Evolutionary conservation across 768 basidiomycete species (phyloP), one percentile per base, ranked within the genome.

Genomic region (Trametopsis cervina): DNA sequence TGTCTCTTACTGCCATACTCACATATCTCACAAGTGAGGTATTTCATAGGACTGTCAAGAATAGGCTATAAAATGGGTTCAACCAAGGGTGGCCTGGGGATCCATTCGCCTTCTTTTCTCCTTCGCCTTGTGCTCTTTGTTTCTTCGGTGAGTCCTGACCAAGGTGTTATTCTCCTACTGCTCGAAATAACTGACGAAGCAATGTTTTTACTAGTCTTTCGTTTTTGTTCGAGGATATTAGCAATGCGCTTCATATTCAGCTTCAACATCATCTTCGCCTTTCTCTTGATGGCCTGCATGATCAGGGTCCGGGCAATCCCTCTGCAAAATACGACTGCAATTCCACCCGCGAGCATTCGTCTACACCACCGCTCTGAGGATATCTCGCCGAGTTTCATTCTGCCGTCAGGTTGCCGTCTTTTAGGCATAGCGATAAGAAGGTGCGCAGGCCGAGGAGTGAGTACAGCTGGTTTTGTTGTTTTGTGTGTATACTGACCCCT

Each of bases 301-400:
- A 40, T 7, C 49, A 9, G 7, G 18, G 51, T 18, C 20, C 21
- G 11, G n/a, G 51, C 51, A n/a, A 18, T 38, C 12, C 51, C 47
- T 17, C 47, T 52, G 15, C 40, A 49, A 44, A 40, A 52, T 22
- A 52, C 51, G 9, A 24, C 26, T 13, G 35, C 40, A 10, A 44
- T 10, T 9, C 18, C 44, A 7, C 24, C 22, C 1, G 42, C 11
- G 35, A 18, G 21, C 4, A 5, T 26, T 4, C 20, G 12, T 15
- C 35, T 4, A 12, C 6, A 20, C 4, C 21, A 15, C 33, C 39
- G 13, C 27, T n/a, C n/a, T n/a, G 43, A 26, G 22, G 15, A 27
- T 27, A 13, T n/a, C 24, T 4, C 27, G 43, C 20, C 15, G 27
- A 9, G 17, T 12, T 9, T 5, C 12, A 23, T 15, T 22, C 23